phyloP scores from a whole-genome alignment of 1,284 basidiomycete species.

The Termitomyces sp. region DNA sequence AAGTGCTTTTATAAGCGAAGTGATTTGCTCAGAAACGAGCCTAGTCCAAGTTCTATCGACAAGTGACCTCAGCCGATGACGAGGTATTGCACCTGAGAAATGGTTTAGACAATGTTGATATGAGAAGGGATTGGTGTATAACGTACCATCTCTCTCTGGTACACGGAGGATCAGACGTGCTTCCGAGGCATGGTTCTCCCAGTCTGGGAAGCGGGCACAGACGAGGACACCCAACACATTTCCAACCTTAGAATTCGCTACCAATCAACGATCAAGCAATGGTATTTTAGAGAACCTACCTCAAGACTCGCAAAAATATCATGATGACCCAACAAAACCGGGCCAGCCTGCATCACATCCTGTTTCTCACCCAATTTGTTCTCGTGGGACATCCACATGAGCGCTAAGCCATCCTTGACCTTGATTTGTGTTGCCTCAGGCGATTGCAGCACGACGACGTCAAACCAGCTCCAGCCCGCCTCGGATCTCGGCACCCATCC shows the following conservation, averaged over 20 bases:
- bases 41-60: neutral
- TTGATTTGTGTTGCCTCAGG: slow-evolving; percentile 14
- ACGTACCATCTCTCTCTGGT: slow-evolving; percentile 17
- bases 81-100: neutral
- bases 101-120: neutral
- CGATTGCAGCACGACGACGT: slow-evolving; percentile 20
- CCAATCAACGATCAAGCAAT: neutral
- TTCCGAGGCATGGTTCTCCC: slow-evolving; percentile 20
- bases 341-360: slow-evolving; percentile 3
- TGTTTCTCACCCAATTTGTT: slow-evolving; percentile 13
- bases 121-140: neutral
- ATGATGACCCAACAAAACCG: slow-evolving; percentile 20
- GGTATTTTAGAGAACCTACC: slow-evolving; percentile 5
- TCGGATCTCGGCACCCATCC: slow-evolving; percentile 14
- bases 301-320: slow-evolving; percentile 20
- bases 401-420: slow-evolving; percentile 18
- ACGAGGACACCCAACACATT: slow-evolving; percentile 22
- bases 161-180: slow-evolving; percentile 20
- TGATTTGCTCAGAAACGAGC: slow-evolving; percentile 9
- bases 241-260: slow-evolving; percentile 14
- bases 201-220: slow-evolving; percentile 22
- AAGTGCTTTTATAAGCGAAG: slow-evolving; percentile 7
- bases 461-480: slow-evolving; percentile 24
- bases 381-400: slow-evolving; percentile 23
- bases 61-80: neutral